Evolutionary conservation across 177 flowering plant genomes (phyloP), one percentile per base, ranked within the genome.

Genomic region (Vitis hybrid): DNA sequence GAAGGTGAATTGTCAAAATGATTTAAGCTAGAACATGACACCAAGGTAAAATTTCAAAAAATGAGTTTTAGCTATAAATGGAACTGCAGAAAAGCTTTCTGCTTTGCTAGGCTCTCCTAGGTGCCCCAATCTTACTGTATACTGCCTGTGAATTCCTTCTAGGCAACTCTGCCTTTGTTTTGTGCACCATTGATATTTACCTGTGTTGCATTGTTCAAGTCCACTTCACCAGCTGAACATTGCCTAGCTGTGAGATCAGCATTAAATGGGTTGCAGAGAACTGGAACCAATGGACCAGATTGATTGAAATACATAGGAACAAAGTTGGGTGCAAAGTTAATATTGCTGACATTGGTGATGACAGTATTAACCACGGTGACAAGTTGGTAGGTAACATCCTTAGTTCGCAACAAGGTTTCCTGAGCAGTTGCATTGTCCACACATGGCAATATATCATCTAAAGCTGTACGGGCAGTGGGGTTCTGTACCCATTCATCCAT

Each of bases 401-500:
- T 87, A 82, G 82, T 80, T 34, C 72, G 74, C 6, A 61, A 5
- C 67, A 88, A 77, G 51, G 91, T 83, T 56, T 86, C 91, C 72
- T 87, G 84, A 5, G 98, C 92, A 45, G 94, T 92, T 29, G 85
- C 79, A 48, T 79, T 78, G 70, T 94, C 96, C 61, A 90, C 88
- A 70, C 95, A 92, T 3, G 97, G 97, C 1, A 94, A 81, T 2
- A 94, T 82, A 49, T 92, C 90, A 66, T 92, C 96, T 45, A 92
- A 73, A 29, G 97, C 93, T 8, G 98, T 88, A 70, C 87, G 86
- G 8, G 87, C 87, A 51, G 87, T 80, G 7, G 97, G 98, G 70
- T 90, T 76, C 50, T 76, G 76, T 12, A 86, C 90, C 98, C 98
- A 93, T 50, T 93, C 82, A 70, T 88, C 86, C 96, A 93, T 92